Percentiles rank a stretch among this genome's conserved stretches.
Conservation (phyloP, 352 stramenopile genomes). For the Globisporangium perplexum region DNA sequence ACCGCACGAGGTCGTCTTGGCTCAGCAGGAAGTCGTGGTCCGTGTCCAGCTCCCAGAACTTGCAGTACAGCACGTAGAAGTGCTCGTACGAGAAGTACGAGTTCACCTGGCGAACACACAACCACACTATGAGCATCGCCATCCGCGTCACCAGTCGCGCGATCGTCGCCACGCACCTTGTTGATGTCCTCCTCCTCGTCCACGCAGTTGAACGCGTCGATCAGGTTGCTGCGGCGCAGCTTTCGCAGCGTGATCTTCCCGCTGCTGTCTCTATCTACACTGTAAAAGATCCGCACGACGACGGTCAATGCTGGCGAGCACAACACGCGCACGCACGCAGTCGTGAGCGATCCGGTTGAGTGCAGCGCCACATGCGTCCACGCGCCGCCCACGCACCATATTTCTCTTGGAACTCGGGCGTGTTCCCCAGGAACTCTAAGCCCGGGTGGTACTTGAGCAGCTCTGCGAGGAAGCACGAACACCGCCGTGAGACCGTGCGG, state of each 20-base stretch:
- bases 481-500: not conserved
- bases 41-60: constrained; percentile 99
- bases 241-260: constrained; percentile 95
- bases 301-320: constrained; percentile 89
- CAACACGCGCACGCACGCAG: too few relatives aligned
- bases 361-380: not conserved
- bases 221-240: constrained; percentile 91
- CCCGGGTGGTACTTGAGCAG: constrained; percentile 88
- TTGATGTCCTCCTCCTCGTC: constrained; percentile 99
- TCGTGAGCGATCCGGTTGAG: not conserved
- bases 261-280: constrained; percentile 91
- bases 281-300: constrained; percentile 93
- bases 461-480: constrained; percentile 27
- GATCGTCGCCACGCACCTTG: constrained; percentile 67
- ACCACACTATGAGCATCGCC: not conserved
- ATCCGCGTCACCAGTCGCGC: too few relatives aligned
- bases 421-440: constrained; percentile 95
- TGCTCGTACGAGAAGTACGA: constrained; percentile 99
- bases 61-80: constrained; percentile 99
- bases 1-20: constrained; percentile 78
- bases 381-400: constrained; percentile 64
- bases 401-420: constrained; percentile 99
- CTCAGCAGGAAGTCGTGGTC: constrained; percentile 85
- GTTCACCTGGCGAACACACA: constrained; percentile 70
- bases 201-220: constrained; percentile 94